phyloP scores from a whole-genome alignment of 2,329 filamentous ascomycete genomes.

The Trichophyton simii region DNA sequence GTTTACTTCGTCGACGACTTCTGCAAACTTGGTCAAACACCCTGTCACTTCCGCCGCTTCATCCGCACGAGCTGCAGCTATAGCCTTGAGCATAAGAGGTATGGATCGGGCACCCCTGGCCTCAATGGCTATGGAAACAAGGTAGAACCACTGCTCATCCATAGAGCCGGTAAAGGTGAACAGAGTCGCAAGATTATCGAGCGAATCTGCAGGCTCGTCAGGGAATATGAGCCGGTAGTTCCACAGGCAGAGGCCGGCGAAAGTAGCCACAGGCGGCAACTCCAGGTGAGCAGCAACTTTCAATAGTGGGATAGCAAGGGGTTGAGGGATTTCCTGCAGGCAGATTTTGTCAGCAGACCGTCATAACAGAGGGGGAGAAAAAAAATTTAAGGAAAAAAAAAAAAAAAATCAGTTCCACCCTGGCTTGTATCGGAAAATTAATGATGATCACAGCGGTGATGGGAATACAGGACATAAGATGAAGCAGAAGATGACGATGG shows the following conservation, averaged over 20 bases:
- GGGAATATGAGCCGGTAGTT: conserved; percentile 90
- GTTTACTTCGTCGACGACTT: conserved; percentile 75
- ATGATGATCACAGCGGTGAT: background rate
- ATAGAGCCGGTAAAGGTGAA: conserved; percentile 86
- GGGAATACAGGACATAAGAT: background rate
- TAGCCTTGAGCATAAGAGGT: conserved; percentile 76
- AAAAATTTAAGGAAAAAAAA: too few relatives aligned
- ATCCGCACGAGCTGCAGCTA: conserved; percentile 60
- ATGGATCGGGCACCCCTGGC: conserved; percentile 78
- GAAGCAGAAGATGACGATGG: background rate
- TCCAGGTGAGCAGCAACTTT: conserved; percentile 66
- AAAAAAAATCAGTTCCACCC: conserved; percentile 38
- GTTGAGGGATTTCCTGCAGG: conserved; percentile 53
- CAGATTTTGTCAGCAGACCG: conserved; percentile 6
- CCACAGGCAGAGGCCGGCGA: conserved; percentile 84
- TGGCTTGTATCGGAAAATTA: conserved; percentile 67
- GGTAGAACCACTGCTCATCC: conserved; percentile 98
- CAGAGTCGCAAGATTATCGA: conserved; percentile 79
- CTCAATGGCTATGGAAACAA: conserved; percentile 91
- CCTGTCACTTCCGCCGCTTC: conserved; percentile 61
- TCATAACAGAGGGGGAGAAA: conserved; percentile 50
- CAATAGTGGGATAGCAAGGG: conserved; percentile 72
- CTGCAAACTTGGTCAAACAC: conserved; percentile 70
- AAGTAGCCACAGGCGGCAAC: conserved; percentile 84
- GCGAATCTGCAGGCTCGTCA: conserved; percentile 64